Evolutionary conservation across 2,329 filamentous ascomycete species (phyloP).

Genomic region (Dothideomycetes sp.): DNA sequence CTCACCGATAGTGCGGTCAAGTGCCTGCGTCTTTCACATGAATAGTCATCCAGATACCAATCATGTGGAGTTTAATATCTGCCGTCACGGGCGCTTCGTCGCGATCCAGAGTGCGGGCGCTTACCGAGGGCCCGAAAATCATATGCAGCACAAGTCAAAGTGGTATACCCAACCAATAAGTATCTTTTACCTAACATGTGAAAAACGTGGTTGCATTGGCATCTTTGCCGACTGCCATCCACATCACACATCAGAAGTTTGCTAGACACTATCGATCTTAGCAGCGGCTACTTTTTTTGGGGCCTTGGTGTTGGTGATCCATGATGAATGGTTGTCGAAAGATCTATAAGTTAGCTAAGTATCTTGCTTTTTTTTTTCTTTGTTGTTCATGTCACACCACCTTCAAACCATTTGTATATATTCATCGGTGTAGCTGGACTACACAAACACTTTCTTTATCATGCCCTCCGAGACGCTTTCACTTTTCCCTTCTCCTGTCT

Average conservation of each 20-base stretch:
- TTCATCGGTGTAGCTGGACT: constrained; percentile 7
- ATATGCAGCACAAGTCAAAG: neutral
- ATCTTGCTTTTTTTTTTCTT: neutral
- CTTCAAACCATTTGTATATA: neutral
- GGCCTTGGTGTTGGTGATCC: neutral
- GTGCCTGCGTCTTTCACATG: too few species aligned
- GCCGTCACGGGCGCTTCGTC: neutral
- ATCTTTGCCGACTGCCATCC: neutral
- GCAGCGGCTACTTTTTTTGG: neutral
- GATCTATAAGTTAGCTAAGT: constrained; percentile 2
- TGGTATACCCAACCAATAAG: neutral
- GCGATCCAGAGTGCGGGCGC: neutral
- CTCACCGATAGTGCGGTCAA: too few species aligned
- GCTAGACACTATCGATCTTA: constrained; percentile 6
- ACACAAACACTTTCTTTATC: neutral
- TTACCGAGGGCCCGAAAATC: neutral
- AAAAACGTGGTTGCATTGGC: neutral
- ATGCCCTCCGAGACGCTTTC: constrained; percentile 10
- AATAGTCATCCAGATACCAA: too few species aligned
- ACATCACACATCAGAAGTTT: too few species aligned
- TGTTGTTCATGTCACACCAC: too few species aligned
- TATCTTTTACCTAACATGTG: too few species aligned
- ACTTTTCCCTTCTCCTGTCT: constrained; percentile 10
- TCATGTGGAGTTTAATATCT: too few species aligned
- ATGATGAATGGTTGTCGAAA: too few species aligned